Conservation (phyloP, 2,329 filamentous ascomycete species). For the Pleomassaria siparia region DNA sequence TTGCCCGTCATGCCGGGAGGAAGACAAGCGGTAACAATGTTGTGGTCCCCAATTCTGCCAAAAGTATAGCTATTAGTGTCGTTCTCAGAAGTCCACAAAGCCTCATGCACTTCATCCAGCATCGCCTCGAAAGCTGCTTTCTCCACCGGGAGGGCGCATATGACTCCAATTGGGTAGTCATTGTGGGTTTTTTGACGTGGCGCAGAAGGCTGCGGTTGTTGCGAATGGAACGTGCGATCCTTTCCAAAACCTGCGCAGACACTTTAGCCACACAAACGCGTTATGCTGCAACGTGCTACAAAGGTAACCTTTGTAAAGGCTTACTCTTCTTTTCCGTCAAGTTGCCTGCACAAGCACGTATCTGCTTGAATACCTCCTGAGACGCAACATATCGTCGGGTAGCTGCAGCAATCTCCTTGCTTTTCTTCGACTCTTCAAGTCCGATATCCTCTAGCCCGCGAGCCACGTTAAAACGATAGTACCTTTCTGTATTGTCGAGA, state of each 20-base stretch:
- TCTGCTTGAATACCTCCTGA: slow-evolving; percentile 20
- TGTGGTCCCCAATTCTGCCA: slow-evolving; percentile 31
- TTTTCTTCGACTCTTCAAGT: slow-evolving; percentile 39
- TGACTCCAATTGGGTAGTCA: slow-evolving; percentile 12
- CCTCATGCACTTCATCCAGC: slow-evolving; percentile 28
- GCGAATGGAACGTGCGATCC: neutral
- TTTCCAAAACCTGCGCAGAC: neutral
- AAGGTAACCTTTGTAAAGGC: neutral
- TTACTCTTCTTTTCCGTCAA: neutral
- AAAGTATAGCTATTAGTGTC: slow-evolving; percentile 22
- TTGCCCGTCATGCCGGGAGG: slow-evolving; percentile 35
- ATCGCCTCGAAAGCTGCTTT: slow-evolving; percentile 27
- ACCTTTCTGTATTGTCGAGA: slow-evolving; percentile 32
- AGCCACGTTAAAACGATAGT: slow-evolving; percentile 51
- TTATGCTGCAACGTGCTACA: neutral
- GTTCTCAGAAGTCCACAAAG: slow-evolving; percentile 23
- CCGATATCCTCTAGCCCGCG: slow-evolving; percentile 46
- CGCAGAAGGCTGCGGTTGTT: too few relatives aligned
- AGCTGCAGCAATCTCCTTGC: slow-evolving; percentile 21
- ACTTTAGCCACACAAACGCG: neutral
- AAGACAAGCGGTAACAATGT: slow-evolving; percentile 37
- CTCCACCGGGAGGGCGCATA: slow-evolving; percentile 31
- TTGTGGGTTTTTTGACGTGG: too few relatives aligned
- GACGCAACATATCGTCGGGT: slow-evolving; percentile 21
- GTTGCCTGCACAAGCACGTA: slow-evolving; percentile 18